Evolutionary conservation across 768 basidiomycete species (phyloP), one percentile per base, ranked within the genome.

Genomic region (Harrya chromipes): DNA sequence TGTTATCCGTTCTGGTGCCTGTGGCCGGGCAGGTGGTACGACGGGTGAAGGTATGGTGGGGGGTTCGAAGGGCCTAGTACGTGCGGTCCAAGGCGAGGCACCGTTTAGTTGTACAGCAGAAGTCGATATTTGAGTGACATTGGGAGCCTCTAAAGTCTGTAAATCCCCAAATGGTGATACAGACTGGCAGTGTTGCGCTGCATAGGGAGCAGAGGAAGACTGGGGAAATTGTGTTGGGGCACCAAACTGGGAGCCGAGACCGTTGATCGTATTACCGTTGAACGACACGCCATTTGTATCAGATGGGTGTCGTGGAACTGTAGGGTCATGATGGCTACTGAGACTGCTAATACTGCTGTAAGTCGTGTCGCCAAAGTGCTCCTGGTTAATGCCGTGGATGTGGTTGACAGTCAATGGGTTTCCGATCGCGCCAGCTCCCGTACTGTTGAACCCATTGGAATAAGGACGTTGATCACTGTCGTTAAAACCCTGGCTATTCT

Each of bases 1-100:
- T 43, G 60, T 35, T 31, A 58, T 67, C 80, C 79, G 74, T 33
- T 73, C 73, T 3, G 71, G 65, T 21, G 57, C 49, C 40, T 63
- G 59, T 16, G 59, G 41, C 40, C 48, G 57, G 46, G 63, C 49
- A 17, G 65, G 57, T 29, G 57, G 56, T 47, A 48, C 46, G 12
- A 56, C 44, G 2, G 69, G 67, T 13, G 58, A 56, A 42, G 56
- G 37, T 19, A 26, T 38, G 23, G 40, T 33, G 36, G 67, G 46
- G 17, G 56, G 34, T 21, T 67, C 64, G 24, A 56, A 52, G 20
- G 64, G 39, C 26, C 45, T 47, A 24, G 50, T 34, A 34, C 47
- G 60, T 9, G 58, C 37, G 17, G 50, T 47, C 67, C 67, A 68
- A 11, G 64, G 64, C 11, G 54, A 59, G 19, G 47, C 29, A 23